Evolutionary conservation across 805 yeast genomes (phyloP).

Genomic region (Saturnispora sekii): DNA sequence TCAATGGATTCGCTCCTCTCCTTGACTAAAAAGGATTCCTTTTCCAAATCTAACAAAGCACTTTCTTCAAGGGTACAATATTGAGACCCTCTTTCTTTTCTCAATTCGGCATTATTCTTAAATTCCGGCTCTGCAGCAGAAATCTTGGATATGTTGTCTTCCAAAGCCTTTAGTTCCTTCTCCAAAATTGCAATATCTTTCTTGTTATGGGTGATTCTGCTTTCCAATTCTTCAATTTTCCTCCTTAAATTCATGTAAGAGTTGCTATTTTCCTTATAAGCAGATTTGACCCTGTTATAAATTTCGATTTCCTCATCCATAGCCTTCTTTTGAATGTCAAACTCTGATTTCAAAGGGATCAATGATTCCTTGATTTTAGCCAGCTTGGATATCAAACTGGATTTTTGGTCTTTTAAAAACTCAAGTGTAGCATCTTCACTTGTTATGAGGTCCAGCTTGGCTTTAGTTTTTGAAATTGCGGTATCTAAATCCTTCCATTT

Average conservation of each 20-base stretch:
- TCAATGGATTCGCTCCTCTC: not conserved
- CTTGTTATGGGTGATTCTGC: constrained; percentile 3
- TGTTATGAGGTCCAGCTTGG: constrained; percentile 2
- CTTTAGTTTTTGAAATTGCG: constrained; percentile 2
- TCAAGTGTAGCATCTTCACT: constrained; percentile 4
- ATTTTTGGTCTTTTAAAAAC: constrained; percentile 3
- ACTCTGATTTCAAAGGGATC: not conserved
- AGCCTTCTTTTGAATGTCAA: constrained; percentile 1
- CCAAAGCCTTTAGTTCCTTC: constrained; percentile 1
- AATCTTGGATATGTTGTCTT: constrained; percentile 5
- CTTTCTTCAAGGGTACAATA: constrained; percentile 43
- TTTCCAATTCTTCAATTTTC: not conserved
- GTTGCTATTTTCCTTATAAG: not conserved
- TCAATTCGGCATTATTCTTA: not conserved
- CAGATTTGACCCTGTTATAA: not conserved
- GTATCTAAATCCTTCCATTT: constrained; percentile 1
- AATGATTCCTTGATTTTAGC: constrained; percentile 5
- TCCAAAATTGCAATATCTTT: constrained; percentile 12
- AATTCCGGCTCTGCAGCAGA: constrained; percentile 2
- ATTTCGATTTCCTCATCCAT: not conserved
- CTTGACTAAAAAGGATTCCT: constrained; percentile 22
- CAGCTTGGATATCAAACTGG: not conserved
- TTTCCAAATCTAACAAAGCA: constrained; percentile 31
- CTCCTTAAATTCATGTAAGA: constrained; percentile 10
- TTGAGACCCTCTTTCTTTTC: constrained; percentile 24